These are phyloP conservation scores for Yamadazyma nakazawae DNA, from an alignment of 805 yeast genomes.

Conservation along the genomic window DNA sequence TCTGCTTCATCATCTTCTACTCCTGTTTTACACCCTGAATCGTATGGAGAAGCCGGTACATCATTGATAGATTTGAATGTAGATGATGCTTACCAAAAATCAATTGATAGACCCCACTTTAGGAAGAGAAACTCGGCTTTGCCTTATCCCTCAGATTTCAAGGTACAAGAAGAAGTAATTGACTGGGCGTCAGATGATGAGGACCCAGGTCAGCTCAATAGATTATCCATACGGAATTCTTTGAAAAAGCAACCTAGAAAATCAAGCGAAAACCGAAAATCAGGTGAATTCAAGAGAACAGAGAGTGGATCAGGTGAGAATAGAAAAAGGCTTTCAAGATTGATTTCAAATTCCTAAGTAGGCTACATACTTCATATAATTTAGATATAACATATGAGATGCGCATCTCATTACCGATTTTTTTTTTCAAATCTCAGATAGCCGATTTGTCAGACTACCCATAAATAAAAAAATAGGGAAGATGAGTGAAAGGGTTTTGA, in stretches of 20 bases:
- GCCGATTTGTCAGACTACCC: neutral
- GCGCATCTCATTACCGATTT: slow-evolving; percentile 5
- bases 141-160: slow-evolving; percentile 27
- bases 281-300: slow-evolving; percentile 28
- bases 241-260: slow-evolving; percentile 28
- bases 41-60: slow-evolving; percentile 4
- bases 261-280: slow-evolving; percentile 28
- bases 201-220: slow-evolving; percentile 35
- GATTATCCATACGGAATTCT: slow-evolving; percentile 39
- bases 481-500: slow-evolving; percentile 4
- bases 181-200: slow-evolving; percentile 48
- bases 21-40: neutral
- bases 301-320: slow-evolving; percentile 19
- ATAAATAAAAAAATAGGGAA: neutral
- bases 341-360: slow-evolving; percentile 6
- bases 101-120: slow-evolving; percentile 22
- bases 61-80: slow-evolving; percentile 28
- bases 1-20: slow-evolving; percentile 9
- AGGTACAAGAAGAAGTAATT: slow-evolving; percentile 41
- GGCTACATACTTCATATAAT: neutral
- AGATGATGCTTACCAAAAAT: slow-evolving; percentile 15
- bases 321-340: slow-evolving; percentile 13
- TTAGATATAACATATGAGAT: slow-evolving; percentile 3
- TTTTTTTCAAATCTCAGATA: neutral
- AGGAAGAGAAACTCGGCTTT: slow-evolving; percentile 28